Evolutionary conservation across 345 rosid genomes (phyloP), one percentile per base, ranked within the genome.

Genomic region (Crucihimalaya himalaica): DNA sequence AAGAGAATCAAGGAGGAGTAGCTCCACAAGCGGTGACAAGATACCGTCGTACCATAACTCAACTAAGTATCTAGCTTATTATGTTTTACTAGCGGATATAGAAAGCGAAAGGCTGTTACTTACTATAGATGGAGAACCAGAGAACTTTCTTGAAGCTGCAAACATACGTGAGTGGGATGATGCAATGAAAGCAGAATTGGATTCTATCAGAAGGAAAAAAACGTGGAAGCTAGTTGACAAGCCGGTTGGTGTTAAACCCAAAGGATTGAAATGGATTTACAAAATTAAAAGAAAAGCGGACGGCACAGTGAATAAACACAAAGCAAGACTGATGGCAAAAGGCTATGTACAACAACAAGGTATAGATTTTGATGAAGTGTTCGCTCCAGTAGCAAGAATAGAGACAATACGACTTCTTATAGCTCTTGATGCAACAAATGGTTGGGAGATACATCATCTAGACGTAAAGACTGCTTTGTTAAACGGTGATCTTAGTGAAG

Each of bases 1-100:
- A 15, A 0, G 39, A 6, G 0, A 15, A 55, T n/a, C 37, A 55
- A n/a, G 35, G 0, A 1, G 60, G 1, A 11, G 21, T 4, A 3
- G 2, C 10, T 0, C 39, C 1, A n/a, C 20, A 2, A 0, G 0
- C 0, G 0, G 7, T 29, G 0, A n/a, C 39, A 3, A 15, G 21
- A n/a, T 55, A 8, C 1, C 23, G 39, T 8, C 19, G 13, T 0
- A 7, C 0, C 0, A n/a, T 3, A 14, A 7, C 5, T 28, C 3
- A 3, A 20, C 60, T 4, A 29, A 12, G 0, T 29, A 55, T 0
- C 39, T 55, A 0, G 3, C 19, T 8, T 6, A 48, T 5, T 19
- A 48, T 4, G 28, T 32, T 2, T 2, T 56, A 1, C 5, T 29
- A 0, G 61, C 61, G 1, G 21, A 55, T 4, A 6, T 8, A 3